Percentiles rank a stretch among this genome's conserved stretches.
phyloP scores from a whole-genome alignment of 805 yeast species.

The Spathaspora passalidarum region DNA sequence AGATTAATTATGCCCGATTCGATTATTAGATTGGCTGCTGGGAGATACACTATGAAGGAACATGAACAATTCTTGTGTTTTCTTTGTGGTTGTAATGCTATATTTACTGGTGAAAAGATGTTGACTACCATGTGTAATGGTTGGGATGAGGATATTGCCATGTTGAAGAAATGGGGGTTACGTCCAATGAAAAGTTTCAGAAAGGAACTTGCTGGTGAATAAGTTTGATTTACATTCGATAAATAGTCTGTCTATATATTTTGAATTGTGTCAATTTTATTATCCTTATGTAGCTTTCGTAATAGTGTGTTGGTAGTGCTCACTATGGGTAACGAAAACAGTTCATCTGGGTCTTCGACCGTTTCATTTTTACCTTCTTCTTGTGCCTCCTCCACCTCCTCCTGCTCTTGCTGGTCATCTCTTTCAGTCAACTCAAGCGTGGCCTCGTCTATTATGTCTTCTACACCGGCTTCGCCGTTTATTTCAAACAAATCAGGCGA shows the following conservation, averaged over 20 bases:
- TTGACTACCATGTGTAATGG: conserved; percentile 79
- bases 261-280: neutral
- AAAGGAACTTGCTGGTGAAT: conserved; percentile 3
- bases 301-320: conserved; percentile 14
- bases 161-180: conserved; percentile 71
- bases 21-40: conserved; percentile 75
- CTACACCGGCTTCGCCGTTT: neutral
- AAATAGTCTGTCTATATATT: neutral
- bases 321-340: conserved; percentile 49
- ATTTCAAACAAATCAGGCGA: conserved; percentile 54
- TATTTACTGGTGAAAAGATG: conserved; percentile 80
- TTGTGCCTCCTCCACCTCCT: neutral
- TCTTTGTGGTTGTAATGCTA: conserved; percentile 76
- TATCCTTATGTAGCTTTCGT: conserved; percentile 4
- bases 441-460: conserved; percentile 20
- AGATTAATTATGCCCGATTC: conserved; percentile 70
- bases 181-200: conserved; percentile 50
- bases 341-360: conserved; percentile 33
- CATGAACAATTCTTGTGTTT: conserved; percentile 72
- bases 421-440: conserved; percentile 1
- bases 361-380: neutral
- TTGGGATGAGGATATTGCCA: conserved; percentile 74
- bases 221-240: neutral
- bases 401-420: neutral
- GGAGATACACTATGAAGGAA: conserved; percentile 78